Evolutionary conservation across 1,139 yeast genomes (phyloP), one percentile per base, ranked within the genome.

Genomic region (Sugiyamaella sp.): DNA sequence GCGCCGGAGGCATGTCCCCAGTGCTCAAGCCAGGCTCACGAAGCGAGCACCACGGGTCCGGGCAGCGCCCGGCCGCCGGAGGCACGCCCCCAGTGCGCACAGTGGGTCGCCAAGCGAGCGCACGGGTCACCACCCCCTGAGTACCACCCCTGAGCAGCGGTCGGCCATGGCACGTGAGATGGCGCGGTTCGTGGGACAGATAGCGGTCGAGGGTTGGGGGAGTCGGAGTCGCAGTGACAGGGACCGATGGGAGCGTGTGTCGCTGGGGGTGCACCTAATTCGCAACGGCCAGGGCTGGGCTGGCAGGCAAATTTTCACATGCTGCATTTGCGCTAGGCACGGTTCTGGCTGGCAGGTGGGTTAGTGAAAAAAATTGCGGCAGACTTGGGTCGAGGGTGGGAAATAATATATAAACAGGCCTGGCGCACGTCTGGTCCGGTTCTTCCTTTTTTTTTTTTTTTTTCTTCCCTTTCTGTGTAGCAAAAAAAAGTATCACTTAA

Each of bases 381-480:
- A 27, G 33, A 27, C 9, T n/a, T 29, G 35, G 35, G 8, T 10
- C 35, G 17, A 16, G 43, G 45, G 32, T 41, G 33, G 21, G 32
- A 16, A 10, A 10, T 38, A 20, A 20, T 44, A 37, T 46, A 46
- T 46, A 46, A 46, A 46, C 38, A 39, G 50, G 21, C 24, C 17
- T 10, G 21, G 8, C 45, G 32, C 19, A 6, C 33, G 22, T 16
- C 9, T 3, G 8, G 12, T 37, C 16, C 10, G 20, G 2, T 43
- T 19, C 21, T 12, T 20, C 3, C n/a, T 19, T n/a, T 27, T 25
- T 46, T 12, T 25, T 19, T 27, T 38, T 46, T 12, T 43, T 51
- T 46, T 24, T 27, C 42, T 42, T 22, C 25, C 33, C 49, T 46
- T 44, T 42, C 22, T 46, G 12, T 43, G 40, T 27, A 33, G 35